Conservation (phyloP, 2,329 filamentous ascomycete species). For the Hymenoscyphus albidus region DNA sequence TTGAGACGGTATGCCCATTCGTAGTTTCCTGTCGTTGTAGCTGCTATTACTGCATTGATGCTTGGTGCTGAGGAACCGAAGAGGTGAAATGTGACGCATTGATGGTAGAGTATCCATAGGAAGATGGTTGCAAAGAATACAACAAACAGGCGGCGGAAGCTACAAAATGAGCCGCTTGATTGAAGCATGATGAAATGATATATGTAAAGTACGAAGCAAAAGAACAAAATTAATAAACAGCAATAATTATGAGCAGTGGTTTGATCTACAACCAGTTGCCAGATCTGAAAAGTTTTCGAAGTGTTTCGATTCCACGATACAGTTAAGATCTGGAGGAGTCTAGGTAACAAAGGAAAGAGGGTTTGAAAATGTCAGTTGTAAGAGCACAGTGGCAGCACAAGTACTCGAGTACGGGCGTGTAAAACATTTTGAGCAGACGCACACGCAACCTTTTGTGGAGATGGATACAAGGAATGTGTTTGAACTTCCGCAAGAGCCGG, state of each 20-base stretch:
- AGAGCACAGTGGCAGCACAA: neutral
- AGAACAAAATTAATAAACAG: neutral
- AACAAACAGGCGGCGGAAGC: neutral
- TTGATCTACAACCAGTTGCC: neutral
- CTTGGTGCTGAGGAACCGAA: neutral
- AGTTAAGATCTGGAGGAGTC: neutral
- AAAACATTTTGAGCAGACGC: neutral
- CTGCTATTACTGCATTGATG: slow-evolving; percentile 44
- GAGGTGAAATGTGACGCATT: neutral
- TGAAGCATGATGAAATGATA: slow-evolving; percentile 2
- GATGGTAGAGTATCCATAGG: neutral
- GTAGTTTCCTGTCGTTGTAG: slow-evolving; percentile 40
- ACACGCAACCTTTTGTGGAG: neutral
- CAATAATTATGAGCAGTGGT: neutral
- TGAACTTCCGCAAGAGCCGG: neutral
- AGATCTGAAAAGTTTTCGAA: neutral
- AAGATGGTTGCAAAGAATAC: neutral
- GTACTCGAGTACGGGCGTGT: neutral
- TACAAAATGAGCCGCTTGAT: slow-evolving; percentile 2
- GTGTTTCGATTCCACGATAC: neutral
- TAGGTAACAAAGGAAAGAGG: neutral
- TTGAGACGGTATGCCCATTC: slow-evolving; percentile 31
- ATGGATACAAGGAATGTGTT: neutral
- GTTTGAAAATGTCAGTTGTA: neutral
- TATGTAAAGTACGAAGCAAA: neutral